Evolutionary conservation across 305 asterid genomes (phyloP), one percentile per base, ranked within the genome.

Genomic region (Rubia tinctorum): DNA sequence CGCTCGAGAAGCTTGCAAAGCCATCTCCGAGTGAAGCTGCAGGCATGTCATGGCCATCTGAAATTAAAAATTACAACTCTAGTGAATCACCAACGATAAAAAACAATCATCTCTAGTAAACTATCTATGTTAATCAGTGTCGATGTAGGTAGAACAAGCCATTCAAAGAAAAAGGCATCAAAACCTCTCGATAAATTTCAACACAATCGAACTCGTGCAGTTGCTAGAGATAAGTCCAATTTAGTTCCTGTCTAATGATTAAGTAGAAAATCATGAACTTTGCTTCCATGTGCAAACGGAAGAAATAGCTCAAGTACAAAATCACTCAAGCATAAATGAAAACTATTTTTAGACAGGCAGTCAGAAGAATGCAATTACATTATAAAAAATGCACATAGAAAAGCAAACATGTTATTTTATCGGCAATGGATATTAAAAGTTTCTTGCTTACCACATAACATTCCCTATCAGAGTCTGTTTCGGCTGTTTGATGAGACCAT

Each of bases 11-110:
- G 93, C 88, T 82, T 89, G 96, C 71, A 94, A 84, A 61, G 88
- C 95, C 96, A 92, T 88, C 86, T 90, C 99, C 22, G 96, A 84
- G 73, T 94, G 98, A 71, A 88, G 91, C 81, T 94, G 96, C 73
- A 92, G 89, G 79, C 99, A 94, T 72, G 86, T 85, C 91, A 89
- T 83, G 6, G 97, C 96, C 71, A 94, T 89, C 99, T 94, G 91
- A 86, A 81, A 67, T 37, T 5, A 18, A 77, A 30, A 27, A 71
- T 60, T 27, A n/a, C 25, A 61, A 42, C 30, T 60, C 45, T 14
- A 77, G 42, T 64, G 23, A 66, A 42, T 58, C 51, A 64, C 39
- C 40, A 66, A 73, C 10, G 61, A 61, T 25, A 14, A 37, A 59
- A 10, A 49, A 27, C 43, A 40, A 14, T 27, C 43, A 62, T 10